A percentile compares a stretch with the other conserved stretches of the same genome.
phyloP scores from a whole-genome alignment of 106 monocot genomes.

The Apostasia shenzhenica region DNA sequence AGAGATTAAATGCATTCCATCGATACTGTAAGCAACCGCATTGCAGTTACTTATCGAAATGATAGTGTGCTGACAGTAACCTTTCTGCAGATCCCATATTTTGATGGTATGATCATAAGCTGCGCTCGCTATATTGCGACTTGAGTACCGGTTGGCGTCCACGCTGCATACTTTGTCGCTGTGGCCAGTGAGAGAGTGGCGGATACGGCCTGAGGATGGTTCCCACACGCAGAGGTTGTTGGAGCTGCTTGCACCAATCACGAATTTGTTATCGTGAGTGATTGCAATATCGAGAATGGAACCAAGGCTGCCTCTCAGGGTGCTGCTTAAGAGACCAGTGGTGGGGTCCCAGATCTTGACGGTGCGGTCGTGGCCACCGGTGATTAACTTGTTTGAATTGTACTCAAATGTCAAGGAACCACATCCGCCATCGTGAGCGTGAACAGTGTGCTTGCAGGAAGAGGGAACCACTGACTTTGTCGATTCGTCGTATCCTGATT shows the following conservation, averaged over 20 bases:
- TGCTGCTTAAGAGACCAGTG: conserved; percentile 32
- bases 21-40: conserved; percentile 53
- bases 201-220: conserved; percentile 37
- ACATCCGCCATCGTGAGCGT: conserved; percentile 80
- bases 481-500: conserved; percentile 51
- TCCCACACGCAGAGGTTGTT: conserved; percentile 78
- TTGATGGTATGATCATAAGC: conserved; percentile 80
- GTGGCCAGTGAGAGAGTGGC: conserved; percentile 83
- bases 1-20: conserved; percentile 63
- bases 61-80: conserved; percentile 73
- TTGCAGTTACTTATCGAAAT: conserved; percentile 80
- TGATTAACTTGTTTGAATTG: conserved; percentile 64
- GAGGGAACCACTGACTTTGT: conserved; percentile 50
- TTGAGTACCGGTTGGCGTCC: conserved; percentile 44
- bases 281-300: conserved; percentile 78
- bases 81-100: conserved; percentile 79
- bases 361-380: conserved; percentile 73
- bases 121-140: conserved; percentile 50
- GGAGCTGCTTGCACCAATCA: conserved; percentile 77
- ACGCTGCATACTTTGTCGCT: conserved; percentile 81
- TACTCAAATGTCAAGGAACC: conserved; percentile 65
- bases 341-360: conserved; percentile 80
- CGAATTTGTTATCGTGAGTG: conserved; percentile 60
- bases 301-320: conserved; percentile 67
- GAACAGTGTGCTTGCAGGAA: conserved; percentile 46